A percentile compares a stretch with the other conserved stretches of the same genome.
phyloP scores from a whole-genome alignment of 139 green algal species.

The Auxenochlorella pyrenoidosa region DNA sequence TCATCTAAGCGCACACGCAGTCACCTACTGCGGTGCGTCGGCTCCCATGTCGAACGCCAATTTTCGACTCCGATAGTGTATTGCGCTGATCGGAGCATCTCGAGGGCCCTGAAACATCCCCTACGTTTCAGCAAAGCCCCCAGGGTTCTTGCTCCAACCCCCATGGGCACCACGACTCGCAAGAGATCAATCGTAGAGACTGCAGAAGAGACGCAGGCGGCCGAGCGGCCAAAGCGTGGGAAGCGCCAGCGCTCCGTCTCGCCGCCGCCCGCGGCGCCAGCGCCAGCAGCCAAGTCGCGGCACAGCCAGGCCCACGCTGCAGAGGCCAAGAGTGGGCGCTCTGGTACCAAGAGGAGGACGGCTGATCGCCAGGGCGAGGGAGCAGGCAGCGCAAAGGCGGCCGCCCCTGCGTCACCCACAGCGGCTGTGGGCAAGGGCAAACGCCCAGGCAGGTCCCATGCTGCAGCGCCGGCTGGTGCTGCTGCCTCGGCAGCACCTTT shows the following conservation, averaged over 20 bases:
- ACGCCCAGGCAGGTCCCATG: too few species aligned
- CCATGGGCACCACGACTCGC: background rate
- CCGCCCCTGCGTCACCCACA: background rate
- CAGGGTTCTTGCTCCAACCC: too few species aligned
- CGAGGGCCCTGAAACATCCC: too few species aligned
- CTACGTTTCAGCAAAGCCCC: too few species aligned
- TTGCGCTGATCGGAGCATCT: too few species aligned
- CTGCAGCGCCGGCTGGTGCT: background rate
- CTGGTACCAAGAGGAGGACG: background rate
- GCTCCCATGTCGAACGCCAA: too few species aligned
- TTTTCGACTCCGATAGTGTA: too few species aligned
- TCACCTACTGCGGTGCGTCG: too few species aligned
- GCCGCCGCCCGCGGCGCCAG: background rate
- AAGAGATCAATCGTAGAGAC: background rate
- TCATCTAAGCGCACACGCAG: too few species aligned
- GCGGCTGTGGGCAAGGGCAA: background rate
- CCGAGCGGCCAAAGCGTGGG: background rate
- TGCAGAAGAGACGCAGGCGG: background rate
- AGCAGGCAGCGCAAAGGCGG: background rate
- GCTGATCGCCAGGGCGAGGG: too few species aligned
- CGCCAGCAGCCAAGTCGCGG: background rate
- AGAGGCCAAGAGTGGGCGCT: background rate
- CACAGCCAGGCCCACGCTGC: background rate
- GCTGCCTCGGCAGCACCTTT: conserved; percentile 1
- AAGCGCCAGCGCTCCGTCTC: background rate